Evolutionary conservation across 345 rosid genomes (phyloP).

Genomic region (Eucalyptus sp.): DNA sequence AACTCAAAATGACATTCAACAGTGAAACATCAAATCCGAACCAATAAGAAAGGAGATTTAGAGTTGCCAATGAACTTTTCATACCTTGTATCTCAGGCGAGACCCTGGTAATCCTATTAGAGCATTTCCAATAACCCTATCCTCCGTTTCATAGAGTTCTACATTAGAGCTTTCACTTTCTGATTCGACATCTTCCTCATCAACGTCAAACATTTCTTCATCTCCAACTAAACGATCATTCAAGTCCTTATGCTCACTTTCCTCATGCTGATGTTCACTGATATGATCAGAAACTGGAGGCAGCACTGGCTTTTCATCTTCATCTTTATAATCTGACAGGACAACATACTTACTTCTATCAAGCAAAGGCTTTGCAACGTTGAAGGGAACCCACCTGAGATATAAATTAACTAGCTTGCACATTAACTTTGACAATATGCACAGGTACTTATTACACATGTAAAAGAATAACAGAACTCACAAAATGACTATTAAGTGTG

Average conservation of each 20-base stretch:
- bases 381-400: slow-evolving; percentile 87
- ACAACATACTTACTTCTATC: slow-evolving; percentile 59
- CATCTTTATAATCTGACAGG: slow-evolving; percentile 45
- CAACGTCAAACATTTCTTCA: slow-evolving; percentile 32
- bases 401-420: not conserved
- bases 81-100: slow-evolving; percentile 63
- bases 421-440: not conserved
- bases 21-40: not conserved
- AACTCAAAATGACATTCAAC: not conserved
- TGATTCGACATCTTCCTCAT: slow-evolving; percentile 22
- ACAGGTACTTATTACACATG: not conserved
- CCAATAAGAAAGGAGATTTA: not conserved
- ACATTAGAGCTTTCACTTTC: slow-evolving; percentile 14
- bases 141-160: slow-evolving; percentile 5
- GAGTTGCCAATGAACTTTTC: not conserved
- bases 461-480: not conserved
- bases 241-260: slow-evolving; percentile 14
- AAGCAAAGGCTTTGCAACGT: slow-evolving; percentile 52
- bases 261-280: slow-evolving; percentile 19
- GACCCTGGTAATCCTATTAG: slow-evolving; percentile 30
- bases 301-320: slow-evolving; percentile 19
- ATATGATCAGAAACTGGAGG: slow-evolving; percentile 22
- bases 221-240: slow-evolving; percentile 27
- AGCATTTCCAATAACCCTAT: slow-evolving; percentile 31
- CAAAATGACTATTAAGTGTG: not conserved